These are phyloP conservation scores for Arthrobotrys sinensis DNA, from an alignment of 2,329 filamentous ascomycete genomes.

Conservation along the genomic window DNA sequence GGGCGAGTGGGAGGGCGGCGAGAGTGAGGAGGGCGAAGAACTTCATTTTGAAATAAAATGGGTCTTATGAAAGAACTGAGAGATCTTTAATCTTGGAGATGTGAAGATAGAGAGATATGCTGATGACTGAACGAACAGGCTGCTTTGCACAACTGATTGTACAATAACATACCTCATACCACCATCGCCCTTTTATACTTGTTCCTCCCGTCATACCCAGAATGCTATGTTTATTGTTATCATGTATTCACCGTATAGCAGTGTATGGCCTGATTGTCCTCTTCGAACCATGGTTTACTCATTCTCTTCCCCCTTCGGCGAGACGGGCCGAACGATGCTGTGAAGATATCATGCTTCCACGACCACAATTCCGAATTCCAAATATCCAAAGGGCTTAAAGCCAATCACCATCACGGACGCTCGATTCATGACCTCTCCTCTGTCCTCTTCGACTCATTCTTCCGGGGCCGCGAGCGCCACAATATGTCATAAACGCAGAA, in stretches of 20 bases:
- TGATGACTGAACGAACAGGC: not conserved
- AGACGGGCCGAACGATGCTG: not conserved
- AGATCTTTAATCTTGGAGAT: not conserved
- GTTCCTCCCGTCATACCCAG: not conserved
- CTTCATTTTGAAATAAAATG: not conserved
- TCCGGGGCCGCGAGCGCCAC: too few relatives aligned
- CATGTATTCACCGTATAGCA: not conserved
- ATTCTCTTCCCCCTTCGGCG: not conserved
- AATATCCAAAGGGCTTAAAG: not conserved
- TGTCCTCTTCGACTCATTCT: not conserved
- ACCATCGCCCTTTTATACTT: constrained; percentile 3
- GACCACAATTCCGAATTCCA: not conserved
- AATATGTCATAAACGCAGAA: too few relatives aligned
- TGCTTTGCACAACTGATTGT: not conserved
- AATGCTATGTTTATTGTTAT: not conserved
- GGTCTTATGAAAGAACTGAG: not conserved
- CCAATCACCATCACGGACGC: not conserved
- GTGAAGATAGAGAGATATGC: not conserved
- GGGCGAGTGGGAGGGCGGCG: constrained; percentile 1
- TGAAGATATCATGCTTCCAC: not conserved
- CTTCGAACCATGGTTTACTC: not conserved
- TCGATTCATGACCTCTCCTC: not conserved
- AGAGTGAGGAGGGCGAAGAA: constrained; percentile 2
- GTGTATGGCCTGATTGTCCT: not conserved
- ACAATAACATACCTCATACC: not conserved